These are phyloP conservation scores for Lasiodiplodia citricola DNA, from an alignment of 2,329 filamentous ascomycete species.

Conservation along the genomic window DNA sequence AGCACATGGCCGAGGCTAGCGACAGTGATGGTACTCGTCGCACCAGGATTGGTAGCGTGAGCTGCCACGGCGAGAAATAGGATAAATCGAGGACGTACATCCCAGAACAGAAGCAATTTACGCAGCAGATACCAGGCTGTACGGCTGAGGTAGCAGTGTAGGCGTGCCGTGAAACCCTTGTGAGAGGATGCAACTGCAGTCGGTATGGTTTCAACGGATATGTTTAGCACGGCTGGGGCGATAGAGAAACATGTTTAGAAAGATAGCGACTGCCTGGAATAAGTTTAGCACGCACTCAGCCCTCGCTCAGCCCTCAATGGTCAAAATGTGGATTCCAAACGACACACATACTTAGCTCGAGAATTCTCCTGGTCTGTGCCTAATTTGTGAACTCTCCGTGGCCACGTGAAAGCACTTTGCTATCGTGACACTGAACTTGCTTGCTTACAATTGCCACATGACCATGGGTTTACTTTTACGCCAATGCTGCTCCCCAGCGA, in stretches of 20 bases:
- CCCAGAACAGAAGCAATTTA: background rate
- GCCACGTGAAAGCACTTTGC: background rate
- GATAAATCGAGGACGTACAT: background rate
- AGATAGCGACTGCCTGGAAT: no score
- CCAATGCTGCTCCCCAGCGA: no score
- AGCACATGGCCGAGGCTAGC: background rate
- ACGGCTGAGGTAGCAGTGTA: background rate
- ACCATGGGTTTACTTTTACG: background rate
- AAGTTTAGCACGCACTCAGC: no score
- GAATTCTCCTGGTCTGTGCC: background rate
- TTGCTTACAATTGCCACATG: background rate
- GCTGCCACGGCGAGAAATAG: background rate
- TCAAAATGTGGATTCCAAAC: no score
- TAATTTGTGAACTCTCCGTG: background rate
- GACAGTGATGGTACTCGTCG: background rate
- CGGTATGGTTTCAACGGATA: background rate
- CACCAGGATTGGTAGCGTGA: conserved; percentile 2
- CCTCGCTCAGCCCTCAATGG: no score
- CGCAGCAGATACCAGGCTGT: background rate
- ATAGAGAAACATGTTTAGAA: no score
- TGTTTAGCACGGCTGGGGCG: background rate
- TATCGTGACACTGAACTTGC: background rate
- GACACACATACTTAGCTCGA: no score
- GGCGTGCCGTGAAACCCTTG: background rate
- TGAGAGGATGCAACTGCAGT: background rate